Evolutionary conservation across 805 yeast genomes (phyloP).

Genomic region (Lipomyces lipofer): DNA sequence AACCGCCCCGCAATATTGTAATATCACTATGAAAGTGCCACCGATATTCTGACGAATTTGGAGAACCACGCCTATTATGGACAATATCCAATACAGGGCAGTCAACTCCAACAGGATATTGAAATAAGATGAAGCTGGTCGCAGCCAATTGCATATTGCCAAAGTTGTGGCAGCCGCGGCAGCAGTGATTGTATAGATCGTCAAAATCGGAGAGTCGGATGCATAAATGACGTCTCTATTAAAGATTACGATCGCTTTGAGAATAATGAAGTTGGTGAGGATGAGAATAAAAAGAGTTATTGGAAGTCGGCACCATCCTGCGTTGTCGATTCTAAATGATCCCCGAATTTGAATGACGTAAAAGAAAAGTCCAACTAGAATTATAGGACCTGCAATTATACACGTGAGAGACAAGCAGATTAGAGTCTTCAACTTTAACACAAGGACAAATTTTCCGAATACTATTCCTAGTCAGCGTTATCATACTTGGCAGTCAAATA

Average conservation of each 20-base stretch:
- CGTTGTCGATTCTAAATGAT: not conserved
- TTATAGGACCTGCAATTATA: slow-evolving; percentile 12
- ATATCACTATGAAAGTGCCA: slow-evolving; percentile 12
- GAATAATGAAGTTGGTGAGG: slow-evolving; percentile 2
- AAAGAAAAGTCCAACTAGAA: slow-evolving; percentile 6
- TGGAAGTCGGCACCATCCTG: slow-evolving; percentile 24
- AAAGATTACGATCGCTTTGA: not conserved
- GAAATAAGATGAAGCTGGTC: slow-evolving; percentile 8
- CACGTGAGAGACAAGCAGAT: slow-evolving; percentile 3
- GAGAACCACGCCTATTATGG: not conserved
- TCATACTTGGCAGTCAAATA: not conserved
- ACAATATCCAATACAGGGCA: slow-evolving; percentile 16
- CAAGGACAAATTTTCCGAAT: slow-evolving; percentile 9
- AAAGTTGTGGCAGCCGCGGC: slow-evolving; percentile 3
- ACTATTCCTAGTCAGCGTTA: not conserved
- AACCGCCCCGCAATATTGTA: slow-evolving; percentile 15
- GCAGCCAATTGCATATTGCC: not conserved
- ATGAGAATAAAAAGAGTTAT: slow-evolving; percentile 2
- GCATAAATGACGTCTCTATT: slow-evolving; percentile 20
- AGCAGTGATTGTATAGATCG: slow-evolving; percentile 5
- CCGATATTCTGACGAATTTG: slow-evolving; percentile 7
- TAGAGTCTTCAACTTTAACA: slow-evolving; percentile 6
- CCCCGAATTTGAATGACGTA: not conserved
- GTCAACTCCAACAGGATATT: slow-evolving; percentile 11
- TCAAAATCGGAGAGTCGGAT: slow-evolving; percentile 20